Evolutionary conservation across 345 rosid species (phyloP), one percentile per base, ranked within the genome.

Genomic region (Eucalyptus tenuipes): DNA sequence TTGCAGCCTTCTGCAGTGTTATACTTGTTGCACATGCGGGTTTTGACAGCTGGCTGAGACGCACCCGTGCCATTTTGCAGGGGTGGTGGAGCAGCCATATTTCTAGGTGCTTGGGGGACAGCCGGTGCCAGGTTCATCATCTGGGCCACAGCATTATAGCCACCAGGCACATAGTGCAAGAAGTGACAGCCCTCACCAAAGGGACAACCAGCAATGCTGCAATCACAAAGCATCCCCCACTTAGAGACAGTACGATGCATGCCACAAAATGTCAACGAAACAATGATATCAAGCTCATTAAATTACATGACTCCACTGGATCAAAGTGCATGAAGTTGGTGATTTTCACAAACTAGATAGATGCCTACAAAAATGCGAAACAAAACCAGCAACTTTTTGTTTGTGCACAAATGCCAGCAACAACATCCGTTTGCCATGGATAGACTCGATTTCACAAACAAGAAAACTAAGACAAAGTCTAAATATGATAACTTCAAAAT

Each of bases 181-280:
- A 94, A 96, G 92, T 96, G 99, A 88, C 99, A 97, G 89, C 96
- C 91, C 91, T 96, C 99, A 29, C 99, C 99, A 91, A 96, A 96
- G 61, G 96, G 98, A 89, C 99, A 96, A 66, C 99, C 99, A 87
- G 94, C 90, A 88, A 96, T 96, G 91, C 99, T 96, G 95, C 94
- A 88, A 92, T 52, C 52, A 85, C 57, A 50, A 15, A 53, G 84
- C 71, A 81, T 27, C 25, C 49, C n/a, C 42, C 40, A 4, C 79
- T 52, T 52, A 49, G 37, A 44, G 31, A 87, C 25, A 49, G 49
- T 40, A 82, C 29, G 44, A 71, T 71, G 45, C 45, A 37, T 18
- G 82, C 82, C 47, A 40, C 47, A 75, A 40, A 11, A 75, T 4
- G 47, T 22, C 47, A 40, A 40, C 9, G 16, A 75, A 75, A 40